Conservation (phyloP, 1,284 basidiomycete genomes). For the Tylopilus orsonianus region DNA sequence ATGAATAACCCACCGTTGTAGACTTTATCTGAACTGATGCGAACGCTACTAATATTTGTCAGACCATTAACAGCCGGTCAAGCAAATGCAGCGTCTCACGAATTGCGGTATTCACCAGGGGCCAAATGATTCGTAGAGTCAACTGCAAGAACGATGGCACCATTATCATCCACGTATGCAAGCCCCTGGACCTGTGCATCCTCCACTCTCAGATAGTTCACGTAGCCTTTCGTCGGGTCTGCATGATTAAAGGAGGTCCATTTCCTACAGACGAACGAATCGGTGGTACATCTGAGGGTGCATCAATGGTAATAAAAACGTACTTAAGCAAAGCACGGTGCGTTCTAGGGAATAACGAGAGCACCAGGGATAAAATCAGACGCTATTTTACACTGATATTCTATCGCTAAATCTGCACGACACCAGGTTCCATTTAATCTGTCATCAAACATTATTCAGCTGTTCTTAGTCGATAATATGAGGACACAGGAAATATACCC, state of each 20-base stretch:
- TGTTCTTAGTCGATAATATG: no score
- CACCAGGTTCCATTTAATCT: no score
- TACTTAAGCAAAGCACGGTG: not conserved
- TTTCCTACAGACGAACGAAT: constrained; percentile 37
- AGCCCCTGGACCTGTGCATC: constrained; percentile 50
- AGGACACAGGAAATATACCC: no score
- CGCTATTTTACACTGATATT: constrained; percentile 13
- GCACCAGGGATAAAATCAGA: not conserved
- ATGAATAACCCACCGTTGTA: constrained; percentile 75
- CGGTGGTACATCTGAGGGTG: constrained; percentile 3
- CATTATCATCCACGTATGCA: constrained; percentile 50
- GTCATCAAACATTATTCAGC: no score
- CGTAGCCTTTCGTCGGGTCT: constrained; percentile 70
- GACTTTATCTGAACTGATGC: constrained; percentile 63
- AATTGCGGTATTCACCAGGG: constrained; percentile 56
- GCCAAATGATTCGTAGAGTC: constrained; percentile 53
- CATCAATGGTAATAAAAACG: not conserved
- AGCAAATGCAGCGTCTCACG: constrained; percentile 45
- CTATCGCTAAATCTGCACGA: no score
- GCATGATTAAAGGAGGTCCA: constrained; percentile 56
- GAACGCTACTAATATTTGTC: constrained; percentile 45
- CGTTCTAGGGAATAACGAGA: not conserved
- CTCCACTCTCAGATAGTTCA: constrained; percentile 49
- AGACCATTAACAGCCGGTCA: constrained; percentile 19
- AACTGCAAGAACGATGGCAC: constrained; percentile 55